Conservation (phyloP, 257 asterid genomes). For the Sherardia arvensis region DNA sequence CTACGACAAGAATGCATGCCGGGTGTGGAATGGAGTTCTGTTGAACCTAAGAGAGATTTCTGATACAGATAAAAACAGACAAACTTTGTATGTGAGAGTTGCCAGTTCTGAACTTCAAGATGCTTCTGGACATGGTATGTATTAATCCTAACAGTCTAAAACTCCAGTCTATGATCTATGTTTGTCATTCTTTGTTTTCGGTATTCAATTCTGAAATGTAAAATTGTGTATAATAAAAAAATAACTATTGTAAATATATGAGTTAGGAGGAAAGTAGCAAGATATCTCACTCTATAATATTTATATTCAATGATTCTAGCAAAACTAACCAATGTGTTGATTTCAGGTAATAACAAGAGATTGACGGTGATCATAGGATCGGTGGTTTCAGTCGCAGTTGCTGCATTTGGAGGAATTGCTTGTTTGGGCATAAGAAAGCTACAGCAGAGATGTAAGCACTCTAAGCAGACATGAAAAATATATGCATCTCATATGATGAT, state of each 20-base stretch:
- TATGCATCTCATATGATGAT: background rate
- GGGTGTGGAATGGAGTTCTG: constrained; percentile 28
- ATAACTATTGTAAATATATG: no score
- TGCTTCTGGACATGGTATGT: no score
- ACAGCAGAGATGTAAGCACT: constrained; percentile 19
- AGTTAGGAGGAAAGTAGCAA: no score
- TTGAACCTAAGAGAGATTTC: constrained; percentile 5
- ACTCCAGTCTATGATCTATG: no score
- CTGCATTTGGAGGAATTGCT: constrained; percentile 22
- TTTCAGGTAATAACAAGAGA: constrained; percentile 20
- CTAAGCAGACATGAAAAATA: background rate
- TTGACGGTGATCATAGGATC: constrained; percentile 22
- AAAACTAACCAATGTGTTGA: background rate
- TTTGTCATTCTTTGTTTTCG: no score
- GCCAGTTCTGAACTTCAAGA: constrained; percentile 22
- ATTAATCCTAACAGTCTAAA: no score
- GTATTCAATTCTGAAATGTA: no score
- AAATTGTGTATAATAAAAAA: no score
- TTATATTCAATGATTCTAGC: background rate
- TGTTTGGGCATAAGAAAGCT: constrained; percentile 21
- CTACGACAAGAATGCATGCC: constrained; percentile 15
- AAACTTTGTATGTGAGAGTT: constrained; percentile 19
- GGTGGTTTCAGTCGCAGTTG: constrained; percentile 22
- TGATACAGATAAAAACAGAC: background rate
- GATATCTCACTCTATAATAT: no score